phyloP scores from a whole-genome alignment of 495 filamentous ascomycete species.

The Xylaria cubensis region DNA sequence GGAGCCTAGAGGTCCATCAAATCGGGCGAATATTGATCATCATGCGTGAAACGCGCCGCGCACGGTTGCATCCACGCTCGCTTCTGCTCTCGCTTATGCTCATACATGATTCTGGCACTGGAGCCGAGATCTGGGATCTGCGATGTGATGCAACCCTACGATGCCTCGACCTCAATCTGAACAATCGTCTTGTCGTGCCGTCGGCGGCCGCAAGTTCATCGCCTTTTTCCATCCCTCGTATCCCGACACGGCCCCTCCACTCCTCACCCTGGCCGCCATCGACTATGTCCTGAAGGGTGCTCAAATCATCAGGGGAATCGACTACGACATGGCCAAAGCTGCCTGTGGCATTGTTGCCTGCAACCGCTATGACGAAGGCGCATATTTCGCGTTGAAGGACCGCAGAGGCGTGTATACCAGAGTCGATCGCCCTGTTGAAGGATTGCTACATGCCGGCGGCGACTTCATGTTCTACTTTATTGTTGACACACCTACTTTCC shows the following conservation, averaged over 20 bases:
- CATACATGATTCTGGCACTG: not conserved
- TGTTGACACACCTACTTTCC: not conserved
- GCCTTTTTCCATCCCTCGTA: slow-evolving; percentile 8
- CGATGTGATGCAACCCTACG: slow-evolving; percentile 5
- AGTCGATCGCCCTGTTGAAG: not conserved
- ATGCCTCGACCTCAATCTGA: not conserved
- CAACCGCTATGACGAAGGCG: slow-evolving; percentile 6
- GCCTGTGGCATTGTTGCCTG: slow-evolving; percentile 8
- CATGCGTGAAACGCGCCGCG: too few relatives aligned
- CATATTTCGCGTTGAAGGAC: not conserved
- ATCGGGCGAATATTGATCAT: not conserved
- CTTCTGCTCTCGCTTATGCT: not conserved
- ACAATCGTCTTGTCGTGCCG: not conserved
- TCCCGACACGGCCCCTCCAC: not conserved
- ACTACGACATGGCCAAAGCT: not conserved
- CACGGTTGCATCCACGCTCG: not conserved
- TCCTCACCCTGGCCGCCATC: slow-evolving; percentile 12
- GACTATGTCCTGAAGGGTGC: not conserved
- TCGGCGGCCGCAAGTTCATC: slow-evolving; percentile 9
- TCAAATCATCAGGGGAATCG: not conserved
- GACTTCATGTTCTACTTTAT: not conserved
- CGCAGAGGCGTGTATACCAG: not conserved
- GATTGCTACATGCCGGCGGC: not conserved
- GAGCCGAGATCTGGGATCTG: not conserved
- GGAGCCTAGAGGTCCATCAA: not conserved